These are phyloP conservation scores for Waitea zeae DNA, from an alignment of 1,284 basidiomycete genomes.

Conservation along the genomic window DNA sequence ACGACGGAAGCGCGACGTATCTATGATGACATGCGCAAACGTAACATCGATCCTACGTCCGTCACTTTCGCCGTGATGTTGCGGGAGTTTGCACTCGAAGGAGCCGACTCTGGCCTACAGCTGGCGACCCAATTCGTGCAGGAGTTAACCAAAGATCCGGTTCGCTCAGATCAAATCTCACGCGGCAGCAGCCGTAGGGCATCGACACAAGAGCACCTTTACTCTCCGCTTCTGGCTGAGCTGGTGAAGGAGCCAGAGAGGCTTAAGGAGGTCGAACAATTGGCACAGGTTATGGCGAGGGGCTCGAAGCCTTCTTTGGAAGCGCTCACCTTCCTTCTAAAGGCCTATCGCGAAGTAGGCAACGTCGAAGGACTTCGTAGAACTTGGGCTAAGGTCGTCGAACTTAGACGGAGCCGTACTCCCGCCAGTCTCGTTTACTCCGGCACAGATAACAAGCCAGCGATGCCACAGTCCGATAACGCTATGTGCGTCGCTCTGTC, in stretches of 20 bases:
- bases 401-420: slow-evolving; percentile 14
- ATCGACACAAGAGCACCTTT: slow-evolving; percentile 34
- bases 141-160: slow-evolving; percentile 20
- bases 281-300: slow-evolving; percentile 37
- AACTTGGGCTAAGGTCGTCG: slow-evolving; percentile 59
- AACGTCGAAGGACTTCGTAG: slow-evolving; percentile 39
- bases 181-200: slow-evolving; percentile 18
- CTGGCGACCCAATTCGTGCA: slow-evolving; percentile 48
- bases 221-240: slow-evolving; percentile 44
- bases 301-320: slow-evolving; percentile 42
- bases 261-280: slow-evolving; percentile 35
- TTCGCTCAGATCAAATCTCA: slow-evolving; percentile 20
- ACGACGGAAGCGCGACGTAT: slow-evolving; percentile 43
- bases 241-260: slow-evolving; percentile 27
- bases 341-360: slow-evolving; percentile 50
- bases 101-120: slow-evolving; percentile 26
- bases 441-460: no score
- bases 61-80: slow-evolving; percentile 64
- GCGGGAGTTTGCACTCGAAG: slow-evolving; percentile 34
- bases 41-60: slow-evolving; percentile 53
- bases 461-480: no score
- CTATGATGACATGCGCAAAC: slow-evolving; percentile 58
- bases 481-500: slow-evolving; percentile 66
- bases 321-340: slow-evolving; percentile 52
- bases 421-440: no score